A percentile compares a stretch with the other conserved stretches of the same genome.
Evolutionary conservation across 1,284 basidiomycete genomes (phyloP).

Genomic region (Naganishia albida): DNA sequence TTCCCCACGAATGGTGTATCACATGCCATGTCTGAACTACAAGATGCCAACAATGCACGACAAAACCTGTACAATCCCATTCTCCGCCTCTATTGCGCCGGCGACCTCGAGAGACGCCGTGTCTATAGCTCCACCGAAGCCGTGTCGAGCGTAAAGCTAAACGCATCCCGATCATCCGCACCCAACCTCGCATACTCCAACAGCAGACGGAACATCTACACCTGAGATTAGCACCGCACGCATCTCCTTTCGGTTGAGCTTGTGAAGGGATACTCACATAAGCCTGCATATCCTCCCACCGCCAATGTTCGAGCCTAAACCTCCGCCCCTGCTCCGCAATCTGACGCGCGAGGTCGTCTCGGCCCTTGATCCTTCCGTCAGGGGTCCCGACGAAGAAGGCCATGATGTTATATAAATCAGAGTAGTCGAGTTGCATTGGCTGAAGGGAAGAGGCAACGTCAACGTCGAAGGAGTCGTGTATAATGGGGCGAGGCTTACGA

Average conservation of each 20-base stretch:
- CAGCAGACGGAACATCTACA: slow-evolving; percentile 29
- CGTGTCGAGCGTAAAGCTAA: slow-evolving; percentile 35
- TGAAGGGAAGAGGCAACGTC: slow-evolving; percentile 29
- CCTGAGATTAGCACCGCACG: slow-evolving; percentile 40
- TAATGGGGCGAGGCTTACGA: slow-evolving; percentile 41
- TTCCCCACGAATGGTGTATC: no score
- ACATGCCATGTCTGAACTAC: background rate
- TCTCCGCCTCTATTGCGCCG: background rate
- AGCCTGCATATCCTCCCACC: slow-evolving; percentile 58
- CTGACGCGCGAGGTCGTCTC: slow-evolving; percentile 55
- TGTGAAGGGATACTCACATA: slow-evolving; percentile 44
- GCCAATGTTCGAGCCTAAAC: slow-evolving; percentile 56
- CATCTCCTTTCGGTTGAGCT: background rate
- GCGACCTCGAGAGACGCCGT: background rate
- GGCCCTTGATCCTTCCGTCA: slow-evolving; percentile 43
- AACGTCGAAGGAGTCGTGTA: background rate
- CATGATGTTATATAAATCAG: slow-evolving; percentile 57
- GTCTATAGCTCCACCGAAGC: background rate
- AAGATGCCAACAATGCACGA: background rate
- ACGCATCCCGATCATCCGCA: slow-evolving; percentile 43
- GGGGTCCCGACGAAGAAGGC: slow-evolving; percentile 57
- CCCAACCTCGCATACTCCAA: slow-evolving; percentile 41
- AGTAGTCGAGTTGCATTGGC: slow-evolving; percentile 57
- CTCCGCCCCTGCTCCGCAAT: slow-evolving; percentile 54
- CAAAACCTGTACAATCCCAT: slow-evolving; percentile 2